Evolutionary conservation across 2,329 filamentous ascomycete genomes (phyloP).

Genomic region (Lachnum nothofagi): DNA sequence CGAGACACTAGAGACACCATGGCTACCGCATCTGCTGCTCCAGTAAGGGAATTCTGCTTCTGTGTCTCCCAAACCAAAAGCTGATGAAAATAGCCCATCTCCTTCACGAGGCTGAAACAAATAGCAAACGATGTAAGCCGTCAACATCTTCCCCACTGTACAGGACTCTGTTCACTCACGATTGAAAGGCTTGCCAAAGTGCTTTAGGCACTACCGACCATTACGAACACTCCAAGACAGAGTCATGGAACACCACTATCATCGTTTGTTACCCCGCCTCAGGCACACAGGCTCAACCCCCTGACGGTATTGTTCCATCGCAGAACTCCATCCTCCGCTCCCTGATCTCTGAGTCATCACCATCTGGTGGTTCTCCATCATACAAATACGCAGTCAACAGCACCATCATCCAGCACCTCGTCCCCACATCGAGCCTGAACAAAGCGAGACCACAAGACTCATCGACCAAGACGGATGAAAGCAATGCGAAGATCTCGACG

Average conservation of each 20-base stretch:
- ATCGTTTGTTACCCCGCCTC: conserved; percentile 60
- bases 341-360: conserved; percentile 69
- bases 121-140: conserved; percentile 70
- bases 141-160: conserved; percentile 2
- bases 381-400: conserved; percentile 98
- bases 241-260: conserved; percentile 85
- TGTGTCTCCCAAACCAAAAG: not conserved
- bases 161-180: conserved; percentile 21
- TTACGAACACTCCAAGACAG: conserved; percentile 84
- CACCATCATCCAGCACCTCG: conserved; percentile 93
- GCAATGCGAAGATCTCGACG: conserved; percentile 48
- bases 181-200: conserved; percentile 68
- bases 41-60: conserved; percentile 18
- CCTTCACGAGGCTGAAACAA: conserved; percentile 72
- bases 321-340: conserved; percentile 73
- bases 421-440: conserved; percentile 60
- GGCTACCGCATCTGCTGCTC: conserved; percentile 27
- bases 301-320: conserved; percentile 11
- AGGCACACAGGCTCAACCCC: not conserved
- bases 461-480: conserved; percentile 36
- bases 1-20: conserved; percentile 14
- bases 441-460: conserved; percentile 45
- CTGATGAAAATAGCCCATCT: conserved; percentile 57
- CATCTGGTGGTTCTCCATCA: conserved; percentile 52
- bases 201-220: conserved; percentile 68